These are phyloP conservation scores for Starmera dryadoides DNA, from an alignment of 805 yeast genomes.

Conservation along the genomic window DNA sequence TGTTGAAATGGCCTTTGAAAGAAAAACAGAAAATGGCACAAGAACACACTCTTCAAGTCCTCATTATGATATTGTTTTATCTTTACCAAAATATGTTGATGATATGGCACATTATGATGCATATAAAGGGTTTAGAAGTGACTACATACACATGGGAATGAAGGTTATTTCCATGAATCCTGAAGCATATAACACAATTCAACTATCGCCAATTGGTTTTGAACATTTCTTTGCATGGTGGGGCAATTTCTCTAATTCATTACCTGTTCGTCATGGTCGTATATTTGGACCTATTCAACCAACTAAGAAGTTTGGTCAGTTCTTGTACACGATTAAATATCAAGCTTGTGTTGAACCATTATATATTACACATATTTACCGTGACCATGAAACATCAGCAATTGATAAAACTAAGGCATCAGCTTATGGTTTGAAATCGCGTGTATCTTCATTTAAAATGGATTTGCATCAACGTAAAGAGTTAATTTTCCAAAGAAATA, in stretches of 20 bases:
- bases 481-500: conserved; percentile 33
- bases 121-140: conserved; percentile 71
- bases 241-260: conserved; percentile 70
- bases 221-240: conserved; percentile 79
- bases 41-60: conserved; percentile 44
- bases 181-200: conserved; percentile 59
- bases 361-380: conserved; percentile 65
- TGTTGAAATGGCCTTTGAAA: conserved; percentile 52
- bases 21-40: conserved; percentile 26
- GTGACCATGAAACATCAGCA: conserved; percentile 36
- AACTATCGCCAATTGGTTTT: conserved; percentile 65
- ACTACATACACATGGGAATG: conserved; percentile 69
- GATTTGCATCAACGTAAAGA: conserved; percentile 64
- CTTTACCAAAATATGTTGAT: conserved; percentile 45
- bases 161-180: conserved; percentile 36
- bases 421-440: conserved; percentile 64
- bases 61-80: conserved; percentile 51
- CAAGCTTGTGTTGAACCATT: conserved; percentile 67
- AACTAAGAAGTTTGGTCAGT: conserved; percentile 66
- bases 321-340: conserved; percentile 73
- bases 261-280: conserved; percentile 73
- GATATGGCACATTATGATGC: conserved; percentile 63
- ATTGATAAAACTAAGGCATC: conserved; percentile 33
- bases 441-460: conserved; percentile 45
- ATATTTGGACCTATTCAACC: conserved; percentile 52